Percentiles rank a stretch among this genome's conserved stretches.
Evolutionary conservation across 2,329 filamentous ascomycete species (phyloP).

Genomic region (Colletotrichum caudatum): DNA sequence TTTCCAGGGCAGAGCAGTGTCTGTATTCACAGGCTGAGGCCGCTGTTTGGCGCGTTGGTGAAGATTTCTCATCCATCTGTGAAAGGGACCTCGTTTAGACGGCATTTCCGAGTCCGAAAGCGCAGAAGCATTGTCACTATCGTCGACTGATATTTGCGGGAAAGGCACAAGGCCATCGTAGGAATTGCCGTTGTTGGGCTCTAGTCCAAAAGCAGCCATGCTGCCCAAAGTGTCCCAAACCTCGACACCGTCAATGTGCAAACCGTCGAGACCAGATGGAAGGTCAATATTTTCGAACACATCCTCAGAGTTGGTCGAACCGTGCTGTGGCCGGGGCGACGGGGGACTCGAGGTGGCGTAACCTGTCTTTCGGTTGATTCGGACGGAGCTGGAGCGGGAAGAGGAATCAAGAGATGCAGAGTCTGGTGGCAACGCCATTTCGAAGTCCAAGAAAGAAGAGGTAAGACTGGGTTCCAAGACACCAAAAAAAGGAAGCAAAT

Average conservation of each 20-base stretch:
- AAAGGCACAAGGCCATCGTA: constrained; percentile 31
- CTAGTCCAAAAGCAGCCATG: constrained; percentile 56
- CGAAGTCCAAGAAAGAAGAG: constrained; percentile 47
- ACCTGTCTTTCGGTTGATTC: constrained; percentile 54
- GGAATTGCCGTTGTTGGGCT: constrained; percentile 46
- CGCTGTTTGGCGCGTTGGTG: constrained; percentile 67
- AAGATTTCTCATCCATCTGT: constrained; percentile 79
- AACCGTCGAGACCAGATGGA: constrained; percentile 43
- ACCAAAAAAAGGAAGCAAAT: constrained; percentile 54
- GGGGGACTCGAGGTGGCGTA: constrained; percentile 52
- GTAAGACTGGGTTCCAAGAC: constrained; percentile 58
- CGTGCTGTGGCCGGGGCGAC: constrained; percentile 41
- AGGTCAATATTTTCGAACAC: constrained; percentile 52
- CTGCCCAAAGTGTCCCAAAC: constrained; percentile 55
- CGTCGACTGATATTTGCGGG: constrained; percentile 46
- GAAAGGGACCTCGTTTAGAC: constrained; percentile 64
- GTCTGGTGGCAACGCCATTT: constrained; percentile 52
- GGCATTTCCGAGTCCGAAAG: constrained; percentile 20
- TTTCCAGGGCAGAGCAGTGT: constrained; percentile 52
- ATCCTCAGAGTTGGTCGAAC: constrained; percentile 44
- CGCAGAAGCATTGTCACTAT: constrained; percentile 34
- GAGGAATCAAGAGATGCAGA: constrained; percentile 48
- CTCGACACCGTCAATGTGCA: constrained; percentile 49
- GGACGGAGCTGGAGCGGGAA: constrained; percentile 54
- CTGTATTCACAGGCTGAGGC: constrained; percentile 45